Base-by-base conservation (phyloP, 2,329 filamentous ascomycete species). In the Diaporthe citriasiana region DNA sequence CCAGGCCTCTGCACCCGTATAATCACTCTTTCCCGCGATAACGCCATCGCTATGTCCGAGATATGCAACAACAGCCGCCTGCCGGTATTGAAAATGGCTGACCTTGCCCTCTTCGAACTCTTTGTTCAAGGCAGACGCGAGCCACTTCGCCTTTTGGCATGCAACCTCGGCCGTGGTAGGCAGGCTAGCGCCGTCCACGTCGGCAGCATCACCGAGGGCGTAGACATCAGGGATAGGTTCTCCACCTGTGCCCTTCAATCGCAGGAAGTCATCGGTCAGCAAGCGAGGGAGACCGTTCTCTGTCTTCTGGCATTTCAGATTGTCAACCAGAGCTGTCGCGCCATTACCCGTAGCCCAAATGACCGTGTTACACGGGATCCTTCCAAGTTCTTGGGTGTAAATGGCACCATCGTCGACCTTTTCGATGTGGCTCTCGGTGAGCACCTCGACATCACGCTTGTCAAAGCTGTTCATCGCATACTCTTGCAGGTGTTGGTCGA, bases 71-170 rank as follows among this genome's bases (percentile, higher is more conserved):
- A 74, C 57, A 9, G 73, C 59, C 9, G 69, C 47, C 33, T 74
- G 73, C 3, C 53, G 66, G 55, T 74, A 74, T 9, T 69, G 51
- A 9, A 74, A 74, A 22, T n/a, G 27, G 45, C 22, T 15, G 19
- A 74, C 53, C 27, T 35, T 55, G 1, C 38, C n/a, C 53, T 69
- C 70, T 1, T 72, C 60, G 13, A 74, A 74, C 2, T 63, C 70
- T 6, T 72, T 55, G 42, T 74, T 74, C 22, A 74, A 53, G 9
- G 73, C 73, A 25, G 66, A 30, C 8, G 51, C 70, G 19, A 74
- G 70, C 73, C 73, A 74, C n/a, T 72, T 72, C 9, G 70, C 73
- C 45, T 72, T 74, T 27, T 74, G 73, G n/a, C 73, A 74, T 4
- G 73, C 73, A n/a, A 63, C 73, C 42, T 74, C 73, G 15, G 73